Conservation (phyloP, 2,329 filamentous ascomycete species). For the Byssoonygena ceratinophila region DNA sequence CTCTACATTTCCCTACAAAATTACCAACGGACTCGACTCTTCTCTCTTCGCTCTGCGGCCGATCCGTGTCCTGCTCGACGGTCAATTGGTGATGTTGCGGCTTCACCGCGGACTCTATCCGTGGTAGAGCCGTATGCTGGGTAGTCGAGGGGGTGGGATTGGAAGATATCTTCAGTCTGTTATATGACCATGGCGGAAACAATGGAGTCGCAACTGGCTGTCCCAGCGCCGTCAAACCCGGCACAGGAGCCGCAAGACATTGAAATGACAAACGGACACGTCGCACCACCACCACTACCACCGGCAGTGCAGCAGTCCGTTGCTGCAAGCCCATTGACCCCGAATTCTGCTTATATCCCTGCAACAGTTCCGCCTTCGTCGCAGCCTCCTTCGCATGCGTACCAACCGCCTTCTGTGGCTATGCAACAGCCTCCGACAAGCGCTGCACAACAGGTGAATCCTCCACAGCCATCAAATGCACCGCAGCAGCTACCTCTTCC, state of each 20-base stretch:
- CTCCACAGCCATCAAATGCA: constrained; percentile 7
- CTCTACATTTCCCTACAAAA: background rate
- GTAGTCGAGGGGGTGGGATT: background rate
- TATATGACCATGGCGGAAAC: constrained; percentile 1
- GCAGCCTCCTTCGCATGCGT: constrained; percentile 30
- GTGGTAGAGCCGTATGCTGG: background rate
- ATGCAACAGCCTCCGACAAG: background rate
- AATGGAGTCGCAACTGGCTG: background rate
- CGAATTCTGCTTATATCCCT: constrained; percentile 15
- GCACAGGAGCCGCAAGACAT: background rate
- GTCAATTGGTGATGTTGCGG: background rate
- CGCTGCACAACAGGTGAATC: constrained; percentile 8
- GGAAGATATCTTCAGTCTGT: background rate
- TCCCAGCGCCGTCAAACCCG: background rate
- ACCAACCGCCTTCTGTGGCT: constrained; percentile 35
- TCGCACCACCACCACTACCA: constrained; percentile 15
- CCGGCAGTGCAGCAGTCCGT: constrained; percentile 17
- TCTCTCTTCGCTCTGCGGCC: background rate
- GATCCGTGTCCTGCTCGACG: background rate
- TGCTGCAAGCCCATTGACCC: constrained; percentile 1
- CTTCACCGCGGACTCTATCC: background rate
- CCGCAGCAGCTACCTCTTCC: constrained; percentile 11
- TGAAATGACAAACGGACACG: constrained; percentile 17
- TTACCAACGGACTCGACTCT: background rate
- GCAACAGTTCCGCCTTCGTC: constrained; percentile 14